Percentiles rank a stretch among this genome's conserved stretches.
Evolutionary conservation across 306 rosid species (phyloP).

Genomic region (Vigna reflexopilosa): DNA sequence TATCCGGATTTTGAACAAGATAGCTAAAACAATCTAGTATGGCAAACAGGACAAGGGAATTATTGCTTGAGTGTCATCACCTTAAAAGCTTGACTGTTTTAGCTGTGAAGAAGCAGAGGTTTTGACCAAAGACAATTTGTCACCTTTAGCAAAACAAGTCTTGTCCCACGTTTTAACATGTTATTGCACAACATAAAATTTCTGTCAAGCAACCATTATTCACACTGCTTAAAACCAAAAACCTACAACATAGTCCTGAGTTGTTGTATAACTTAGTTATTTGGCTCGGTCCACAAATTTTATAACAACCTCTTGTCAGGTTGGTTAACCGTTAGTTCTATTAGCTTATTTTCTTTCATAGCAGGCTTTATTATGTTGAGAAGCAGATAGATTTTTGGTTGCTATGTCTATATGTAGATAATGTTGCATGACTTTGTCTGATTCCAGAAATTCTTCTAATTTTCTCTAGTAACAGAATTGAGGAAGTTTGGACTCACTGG

Average conservation of each 20-base stretch:
- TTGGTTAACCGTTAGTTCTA: no score
- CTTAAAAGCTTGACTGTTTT: not conserved
- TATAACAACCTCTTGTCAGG: no score
- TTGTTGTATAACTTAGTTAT: not conserved
- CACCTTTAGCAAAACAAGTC: not conserved
- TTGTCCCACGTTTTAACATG: not conserved
- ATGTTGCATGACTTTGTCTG: no score
- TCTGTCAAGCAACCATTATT: not conserved
- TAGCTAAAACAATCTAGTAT: not conserved
- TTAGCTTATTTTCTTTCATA: no score
- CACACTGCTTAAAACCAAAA: constrained; percentile 10
- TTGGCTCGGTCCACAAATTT: no score
- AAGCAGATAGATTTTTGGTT: no score
- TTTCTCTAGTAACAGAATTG: no score
- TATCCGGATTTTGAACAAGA: constrained; percentile 31
- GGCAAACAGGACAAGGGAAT: not conserved
- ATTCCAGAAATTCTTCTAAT: no score
- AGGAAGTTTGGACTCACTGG: no score
- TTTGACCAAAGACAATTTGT: not conserved
- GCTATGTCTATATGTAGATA: no score
- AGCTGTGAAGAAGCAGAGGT: not conserved
- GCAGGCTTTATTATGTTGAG: no score
- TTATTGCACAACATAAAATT: not conserved
- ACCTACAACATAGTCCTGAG: not conserved
- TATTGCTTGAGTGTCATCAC: not conserved